Percentiles rank a stretch among this genome's conserved stretches.
phyloP scores from a whole-genome alignment of 345 rosid species.

The rapeseed (Brassica napus) region DNA sequence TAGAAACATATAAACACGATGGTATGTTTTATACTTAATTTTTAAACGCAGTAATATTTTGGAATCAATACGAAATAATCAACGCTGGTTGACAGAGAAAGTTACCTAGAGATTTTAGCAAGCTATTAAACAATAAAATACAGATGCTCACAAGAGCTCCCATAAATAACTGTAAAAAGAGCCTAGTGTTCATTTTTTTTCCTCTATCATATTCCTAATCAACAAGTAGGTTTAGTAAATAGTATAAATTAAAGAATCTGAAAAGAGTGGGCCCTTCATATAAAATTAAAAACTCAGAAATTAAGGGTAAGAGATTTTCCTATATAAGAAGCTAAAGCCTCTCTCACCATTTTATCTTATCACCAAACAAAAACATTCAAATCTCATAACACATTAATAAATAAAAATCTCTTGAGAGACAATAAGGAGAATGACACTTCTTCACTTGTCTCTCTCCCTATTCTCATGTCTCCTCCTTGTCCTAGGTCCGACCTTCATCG shows the following conservation, averaged over 20 bases:
- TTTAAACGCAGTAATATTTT: not conserved
- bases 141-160: not conserved
- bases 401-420: slow-evolving; percentile 29
- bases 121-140: not conserved
- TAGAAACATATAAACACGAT: not conserved
- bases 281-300: not conserved
- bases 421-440: slow-evolving; percentile 40
- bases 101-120: not conserved
- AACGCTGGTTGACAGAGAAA: not conserved
- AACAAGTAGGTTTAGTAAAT: not conserved
- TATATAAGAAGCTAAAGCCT: slow-evolving; percentile 33
- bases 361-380: slow-evolving; percentile 33
- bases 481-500: slow-evolving; percentile 45
- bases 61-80: not conserved
- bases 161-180: too few relatives aligned
- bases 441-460: slow-evolving; percentile 48
- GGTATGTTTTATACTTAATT: not conserved
- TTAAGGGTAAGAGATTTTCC: slow-evolving; percentile 17
- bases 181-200: not conserved
- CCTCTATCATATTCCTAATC: slow-evolving; percentile 1
- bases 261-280: slow-evolving; percentile 17
- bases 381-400: slow-evolving; percentile 33
- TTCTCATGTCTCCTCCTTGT: slow-evolving; percentile 45
- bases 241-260: slow-evolving; percentile 13
- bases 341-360: slow-evolving; percentile 30